Conservation (phyloP, 1,284 basidiomycete genomes). For the Ustilago tritici region DNA sequence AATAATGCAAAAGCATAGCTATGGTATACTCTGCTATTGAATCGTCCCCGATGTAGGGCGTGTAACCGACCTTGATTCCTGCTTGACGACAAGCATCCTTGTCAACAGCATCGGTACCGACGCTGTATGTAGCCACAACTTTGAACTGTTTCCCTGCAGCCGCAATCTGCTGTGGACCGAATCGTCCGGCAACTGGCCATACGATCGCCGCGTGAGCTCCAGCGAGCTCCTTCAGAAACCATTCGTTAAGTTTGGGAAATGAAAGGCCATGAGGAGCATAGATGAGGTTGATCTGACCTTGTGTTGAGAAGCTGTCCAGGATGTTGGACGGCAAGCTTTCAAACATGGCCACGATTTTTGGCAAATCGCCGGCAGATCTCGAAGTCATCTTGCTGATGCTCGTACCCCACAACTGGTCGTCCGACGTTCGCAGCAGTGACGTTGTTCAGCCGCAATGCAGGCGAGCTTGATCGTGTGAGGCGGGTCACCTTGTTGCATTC, state of each 20-base stretch:
- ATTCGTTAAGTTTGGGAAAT: slow-evolving; percentile 17
- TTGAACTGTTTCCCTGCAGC: slow-evolving; percentile 8
- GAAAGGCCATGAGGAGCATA: slow-evolving; percentile 6
- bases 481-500: background rate
- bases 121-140: slow-evolving; percentile 23
- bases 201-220: slow-evolving; percentile 26
- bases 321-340: slow-evolving; percentile 22
- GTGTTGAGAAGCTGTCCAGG: slow-evolving; percentile 8
- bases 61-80: slow-evolving; percentile 29
- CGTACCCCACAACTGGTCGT: background rate
- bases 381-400: background rate
- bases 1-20: slow-evolving; percentile 30
- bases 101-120: slow-evolving; percentile 33
- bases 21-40: slow-evolving; percentile 34
- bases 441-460: background rate
- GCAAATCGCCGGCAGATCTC: background rate
- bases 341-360: slow-evolving; percentile 36
- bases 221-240: slow-evolving; percentile 18
- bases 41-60: slow-evolving; percentile 29
- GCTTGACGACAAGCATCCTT: slow-evolving; percentile 17
- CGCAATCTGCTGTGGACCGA: slow-evolving; percentile 21
- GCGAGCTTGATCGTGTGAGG: background rate
- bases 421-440: background rate
- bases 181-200: slow-evolving; percentile 23
- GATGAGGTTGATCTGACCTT: slow-evolving; percentile 26